Percentiles rank a stretch among this genome's conserved stretches.
These are phyloP conservation scores for Blastobotrys indianensis DNA, from an alignment of 1,139 yeast species.

Conservation along the genomic window DNA sequence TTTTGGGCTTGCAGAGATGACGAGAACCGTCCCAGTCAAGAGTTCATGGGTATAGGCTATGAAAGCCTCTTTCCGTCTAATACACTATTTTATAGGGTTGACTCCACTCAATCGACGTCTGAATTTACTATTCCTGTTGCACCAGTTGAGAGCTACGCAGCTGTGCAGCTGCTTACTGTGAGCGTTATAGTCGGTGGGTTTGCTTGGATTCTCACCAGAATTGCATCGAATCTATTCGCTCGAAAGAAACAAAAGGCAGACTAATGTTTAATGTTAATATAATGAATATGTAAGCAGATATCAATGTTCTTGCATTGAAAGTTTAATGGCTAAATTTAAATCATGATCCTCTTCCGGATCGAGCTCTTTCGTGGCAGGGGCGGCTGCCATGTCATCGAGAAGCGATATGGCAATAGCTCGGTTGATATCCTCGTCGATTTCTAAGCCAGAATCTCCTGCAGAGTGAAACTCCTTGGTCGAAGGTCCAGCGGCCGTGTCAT, in stretches of 20 bases:
- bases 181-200: conserved; percentile 31
- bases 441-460: background rate
- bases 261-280: too few species aligned
- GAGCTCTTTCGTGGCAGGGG: background rate
- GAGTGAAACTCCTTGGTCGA: background rate
- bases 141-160: conserved; percentile 25
- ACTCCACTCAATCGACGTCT: conserved; percentile 10
- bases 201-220: conserved; percentile 31
- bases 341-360: conserved; percentile 3
- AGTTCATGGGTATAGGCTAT: conserved; percentile 36
- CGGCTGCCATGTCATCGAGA: background rate
- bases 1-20: conserved; percentile 45
- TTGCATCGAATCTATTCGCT: conserved; percentile 16
- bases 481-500: too few species aligned
- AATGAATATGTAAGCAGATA: too few species aligned
- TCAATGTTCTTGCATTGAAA: conserved; percentile 4
- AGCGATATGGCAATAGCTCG: conserved; percentile 14
- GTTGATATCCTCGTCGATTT: conserved; percentile 13
- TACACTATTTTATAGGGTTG: conserved; percentile 38
- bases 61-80: conserved; percentile 43
- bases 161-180: conserved; percentile 33
- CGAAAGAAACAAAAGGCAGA: background rate
- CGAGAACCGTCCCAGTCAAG: conserved; percentile 27
- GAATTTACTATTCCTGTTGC: conserved; percentile 37
- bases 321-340: conserved; percentile 5